A percentile compares a stretch with the other conserved stretches of the same genome.
Conservation (phyloP, 2,329 filamentous ascomycete genomes). For the Xylaria sp. region DNA sequence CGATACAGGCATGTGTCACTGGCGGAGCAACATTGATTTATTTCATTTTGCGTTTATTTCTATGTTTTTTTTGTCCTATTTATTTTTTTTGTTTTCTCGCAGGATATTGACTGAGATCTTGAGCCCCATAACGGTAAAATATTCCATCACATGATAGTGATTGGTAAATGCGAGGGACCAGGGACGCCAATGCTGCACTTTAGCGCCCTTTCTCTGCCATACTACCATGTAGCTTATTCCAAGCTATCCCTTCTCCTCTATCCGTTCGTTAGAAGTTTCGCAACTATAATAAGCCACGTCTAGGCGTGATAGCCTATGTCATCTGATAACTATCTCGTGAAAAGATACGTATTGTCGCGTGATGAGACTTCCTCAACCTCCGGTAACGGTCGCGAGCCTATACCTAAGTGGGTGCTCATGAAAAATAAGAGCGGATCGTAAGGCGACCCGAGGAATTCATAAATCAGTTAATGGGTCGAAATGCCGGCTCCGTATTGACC, state of each 20-base stretch:
- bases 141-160: background rate
- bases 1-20: background rate
- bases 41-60: conserved; percentile 8
- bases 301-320: background rate
- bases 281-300: background rate
- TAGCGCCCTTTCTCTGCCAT: background rate
- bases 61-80: background rate
- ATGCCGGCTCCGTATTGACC: background rate
- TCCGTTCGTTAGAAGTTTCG: background rate
- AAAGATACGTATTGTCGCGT: background rate
- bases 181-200: background rate
- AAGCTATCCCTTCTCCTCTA: background rate
- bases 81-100: background rate
- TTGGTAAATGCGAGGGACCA: background rate
- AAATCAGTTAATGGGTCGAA: background rate
- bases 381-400: background rate
- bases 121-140: background rate
- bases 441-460: background rate
- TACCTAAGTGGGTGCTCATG: background rate
- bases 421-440: background rate
- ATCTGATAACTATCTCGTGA: background rate
- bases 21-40: background rate
- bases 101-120: background rate
- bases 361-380: background rate
- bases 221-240: no score